phyloP scores from a whole-genome alignment of 2,329 filamentous ascomycete species.

The Byssothecium circinans region DNA sequence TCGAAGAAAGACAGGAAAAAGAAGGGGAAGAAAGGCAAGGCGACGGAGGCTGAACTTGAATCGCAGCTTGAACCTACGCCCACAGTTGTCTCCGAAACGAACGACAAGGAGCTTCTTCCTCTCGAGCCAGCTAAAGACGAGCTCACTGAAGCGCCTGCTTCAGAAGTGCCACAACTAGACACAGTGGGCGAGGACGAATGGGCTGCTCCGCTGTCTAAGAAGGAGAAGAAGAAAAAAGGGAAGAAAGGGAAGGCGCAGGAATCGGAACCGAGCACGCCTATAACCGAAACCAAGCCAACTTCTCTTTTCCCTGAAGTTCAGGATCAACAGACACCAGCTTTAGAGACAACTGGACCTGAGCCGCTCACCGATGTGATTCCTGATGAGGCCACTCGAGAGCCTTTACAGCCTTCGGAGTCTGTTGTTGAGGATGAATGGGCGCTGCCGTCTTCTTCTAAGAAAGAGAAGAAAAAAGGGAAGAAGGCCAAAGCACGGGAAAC shows the following conservation, averaged over 20 bases:
- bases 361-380: too few species aligned
- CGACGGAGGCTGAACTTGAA: constrained; percentile 6
- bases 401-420: not conserved
- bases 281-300: not conserved
- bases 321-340: too few species aligned
- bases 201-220: constrained; percentile 17
- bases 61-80: too few species aligned
- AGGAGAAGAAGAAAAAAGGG: constrained; percentile 28
- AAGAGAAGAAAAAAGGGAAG: constrained; percentile 20
- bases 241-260: constrained; percentile 17
- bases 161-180: not conserved
- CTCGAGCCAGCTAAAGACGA: too few species aligned
- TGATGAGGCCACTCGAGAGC: not conserved
- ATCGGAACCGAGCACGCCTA: not conserved
- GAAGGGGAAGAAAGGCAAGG: constrained; percentile 16
- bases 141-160: too few species aligned
- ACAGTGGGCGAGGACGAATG: constrained; percentile 9
- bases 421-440: constrained; percentile 12
- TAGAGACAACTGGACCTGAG: too few species aligned
- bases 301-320: not conserved
- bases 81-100: too few species aligned
- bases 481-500: constrained; percentile 9
- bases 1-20: constrained; percentile 21
- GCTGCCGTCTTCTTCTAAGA: constrained; percentile 3
- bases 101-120: not conserved